Base-by-base conservation (phyloP, 2,329 filamentous ascomycete genomes). In the Penicillium sp. region DNA sequence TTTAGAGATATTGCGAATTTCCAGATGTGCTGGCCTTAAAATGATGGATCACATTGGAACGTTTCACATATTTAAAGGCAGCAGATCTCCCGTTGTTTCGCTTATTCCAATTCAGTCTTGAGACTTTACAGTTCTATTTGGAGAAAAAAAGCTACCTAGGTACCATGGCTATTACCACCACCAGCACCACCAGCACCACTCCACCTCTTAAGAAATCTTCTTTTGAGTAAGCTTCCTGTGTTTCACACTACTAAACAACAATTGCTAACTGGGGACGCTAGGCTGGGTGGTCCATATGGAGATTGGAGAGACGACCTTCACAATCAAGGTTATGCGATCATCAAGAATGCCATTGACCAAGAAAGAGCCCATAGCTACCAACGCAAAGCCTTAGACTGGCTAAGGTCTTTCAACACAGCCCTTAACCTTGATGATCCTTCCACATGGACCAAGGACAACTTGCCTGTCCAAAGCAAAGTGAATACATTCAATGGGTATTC, bases 221-320 rank as follows among this genome's bases (percentile, higher is more conserved):
- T 3, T 38, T 49, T 10, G 17, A 29, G 47, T 49, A 12, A 24
- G 34, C 17, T 12, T 22, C 1, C 26, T 17, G 2, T 13, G 3
- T n/a, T 5, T 4, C 4, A 2, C n/a, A 2, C 2, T 26, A 4
- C 13, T 9, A n/a, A 15, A n/a, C 7, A 24, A 24, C 9, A 37
- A 26, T 22, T 21, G 10, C 41, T 49, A 17, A 48, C 38, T 9
- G 8, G n/a, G 4, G 0, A n/a, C 8, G 6, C 10, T 24, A 49
- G 47, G 6, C 28, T 45, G 1, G 8, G 4, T 34, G 41, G 47
- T 2, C 42, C 47, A 6, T 49, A 39, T 24, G 56, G 54, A 2
- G 57, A 59, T 34, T 59, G 52, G 49, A 40, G 57, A 26, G 57
- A 58, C n/a, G 49, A 57, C 9, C 53, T 57, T n/a, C 41, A 48